Evolutionary conservation across 2,329 filamentous ascomycete genomes (phyloP), one percentile per base, ranked within the genome.

Genomic region (Calycina marina): DNA sequence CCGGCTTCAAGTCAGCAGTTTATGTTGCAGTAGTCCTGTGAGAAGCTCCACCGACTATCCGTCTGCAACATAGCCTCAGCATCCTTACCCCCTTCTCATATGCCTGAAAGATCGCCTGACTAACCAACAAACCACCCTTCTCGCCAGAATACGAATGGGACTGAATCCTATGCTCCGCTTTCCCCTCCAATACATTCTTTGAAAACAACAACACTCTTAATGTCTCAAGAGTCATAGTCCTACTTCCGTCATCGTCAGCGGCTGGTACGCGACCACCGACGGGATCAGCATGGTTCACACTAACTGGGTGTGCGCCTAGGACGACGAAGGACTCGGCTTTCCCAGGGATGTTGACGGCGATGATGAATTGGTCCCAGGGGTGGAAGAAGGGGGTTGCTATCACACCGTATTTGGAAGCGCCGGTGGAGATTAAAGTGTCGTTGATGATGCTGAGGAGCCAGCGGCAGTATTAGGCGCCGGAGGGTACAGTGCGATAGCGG

Each of bases 91-190:
- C 56, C 51, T 74, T 71, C 55, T 78, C 73, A 52, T 94, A 94
- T 3, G 69, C 60, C 31, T 69, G 64, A 62, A 93, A 94, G 53
- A 94, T 78, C 32, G 78, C 85, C 54, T 92, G 82, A 46, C 78
- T 86, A 38, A 85, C 85, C 2, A 92, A 67, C 30, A 93, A 63
- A 12, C 85, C 84, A 30, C 77, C 83, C 55, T 93, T 84, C 54
- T 93, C 84, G 6, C 82, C 84, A 27, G 75, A 80, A 61, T 92
- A 92, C 81, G 82, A 93, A n/a, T 94, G 86, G 57, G 94, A 94
- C 61, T 94, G 88, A 45, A 96, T 64, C 1, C 82, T 92, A 59
- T 93, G 93, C 37, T 70, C 57, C 4, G 77, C 75, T 44, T 80
- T 69, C 42, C 82, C 82, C 28, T 65, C 57, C 37, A 93, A 67